Evolutionary conservation across 495 filamentous ascomycete species (phyloP).

Genomic region (Aspergillus mulundensis): DNA sequence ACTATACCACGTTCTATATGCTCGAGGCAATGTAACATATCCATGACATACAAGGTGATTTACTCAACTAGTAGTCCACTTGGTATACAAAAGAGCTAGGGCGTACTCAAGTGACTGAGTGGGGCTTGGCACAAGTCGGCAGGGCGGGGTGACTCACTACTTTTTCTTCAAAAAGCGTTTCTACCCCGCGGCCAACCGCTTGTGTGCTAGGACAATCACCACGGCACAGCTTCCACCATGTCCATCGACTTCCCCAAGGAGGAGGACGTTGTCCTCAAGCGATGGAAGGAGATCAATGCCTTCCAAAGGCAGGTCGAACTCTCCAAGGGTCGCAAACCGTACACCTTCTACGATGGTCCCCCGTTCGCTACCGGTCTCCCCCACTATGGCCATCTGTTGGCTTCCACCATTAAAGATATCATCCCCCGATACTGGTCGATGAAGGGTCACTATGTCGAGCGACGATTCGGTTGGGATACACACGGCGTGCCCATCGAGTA

Average conservation of each 20-base stretch:
- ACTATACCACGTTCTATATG: neutral
- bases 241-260: constrained; percentile 90
- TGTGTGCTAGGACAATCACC: constrained; percentile 7
- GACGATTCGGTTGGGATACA: constrained; percentile 80
- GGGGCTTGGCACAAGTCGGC: constrained; percentile 25
- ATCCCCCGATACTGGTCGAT: constrained; percentile 97
- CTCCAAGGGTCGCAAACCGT: constrained; percentile 66
- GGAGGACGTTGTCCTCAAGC: constrained; percentile 73
- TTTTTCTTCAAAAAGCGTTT: constrained; percentile 17
- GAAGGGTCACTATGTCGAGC: constrained; percentile 83
- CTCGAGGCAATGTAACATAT: constrained; percentile 1
- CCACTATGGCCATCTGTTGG: constrained; percentile 93
- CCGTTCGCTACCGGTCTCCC: constrained; percentile 72
- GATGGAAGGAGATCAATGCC: constrained; percentile 88
- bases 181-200: constrained; percentile 25
- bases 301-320: constrained; percentile 76
- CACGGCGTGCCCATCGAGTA: constrained; percentile 95
- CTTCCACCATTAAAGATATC: constrained; percentile 96
- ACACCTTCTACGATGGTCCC: constrained; percentile 61
- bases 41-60: neutral
- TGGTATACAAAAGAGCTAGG: neutral
- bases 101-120: neutral
- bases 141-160: constrained; percentile 37
- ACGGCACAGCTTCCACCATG: constrained; percentile 46
- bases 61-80: neutral